phyloP scores from a whole-genome alignment of 768 basidiomycete genomes.

The Lentinula sp. region DNA sequence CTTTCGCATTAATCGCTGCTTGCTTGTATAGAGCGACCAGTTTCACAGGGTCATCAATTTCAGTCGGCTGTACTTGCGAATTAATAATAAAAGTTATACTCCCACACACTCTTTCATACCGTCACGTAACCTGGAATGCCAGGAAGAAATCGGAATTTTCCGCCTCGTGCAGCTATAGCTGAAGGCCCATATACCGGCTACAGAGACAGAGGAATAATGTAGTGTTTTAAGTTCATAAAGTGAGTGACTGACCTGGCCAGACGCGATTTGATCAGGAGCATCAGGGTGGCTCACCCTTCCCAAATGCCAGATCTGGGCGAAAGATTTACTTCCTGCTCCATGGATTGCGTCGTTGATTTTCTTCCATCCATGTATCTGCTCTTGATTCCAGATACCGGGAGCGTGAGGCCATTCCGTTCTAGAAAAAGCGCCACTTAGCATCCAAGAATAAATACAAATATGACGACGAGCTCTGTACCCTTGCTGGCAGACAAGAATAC shows the following conservation, averaged over 20 bases:
- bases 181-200: constrained; percentile 22
- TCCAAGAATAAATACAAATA: not conserved
- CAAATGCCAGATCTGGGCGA: constrained; percentile 18
- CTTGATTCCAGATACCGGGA: constrained; percentile 24
- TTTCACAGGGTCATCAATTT: constrained; percentile 22
- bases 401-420: constrained; percentile 26
- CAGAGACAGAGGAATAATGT: not conserved
- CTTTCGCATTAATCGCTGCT: constrained; percentile 27
- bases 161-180: constrained; percentile 18
- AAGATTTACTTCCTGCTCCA: constrained; percentile 21
- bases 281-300: constrained; percentile 21
- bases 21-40: constrained; percentile 22
- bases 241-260: constrained; percentile 12
- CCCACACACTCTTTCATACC: not conserved
- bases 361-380: constrained; percentile 24
- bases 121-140: constrained; percentile 22
- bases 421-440: not conserved
- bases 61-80: constrained; percentile 14
- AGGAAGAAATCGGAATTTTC: constrained; percentile 19
- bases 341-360: constrained; percentile 27
- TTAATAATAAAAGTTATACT: not conserved
- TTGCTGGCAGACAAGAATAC: constrained; percentile 22
- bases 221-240: not conserved
- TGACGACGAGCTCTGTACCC: constrained; percentile 14
- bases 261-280: constrained; percentile 21